Conservation (phyloP, 768 basidiomycete genomes). For the Leccinum subgranulosum region DNA sequence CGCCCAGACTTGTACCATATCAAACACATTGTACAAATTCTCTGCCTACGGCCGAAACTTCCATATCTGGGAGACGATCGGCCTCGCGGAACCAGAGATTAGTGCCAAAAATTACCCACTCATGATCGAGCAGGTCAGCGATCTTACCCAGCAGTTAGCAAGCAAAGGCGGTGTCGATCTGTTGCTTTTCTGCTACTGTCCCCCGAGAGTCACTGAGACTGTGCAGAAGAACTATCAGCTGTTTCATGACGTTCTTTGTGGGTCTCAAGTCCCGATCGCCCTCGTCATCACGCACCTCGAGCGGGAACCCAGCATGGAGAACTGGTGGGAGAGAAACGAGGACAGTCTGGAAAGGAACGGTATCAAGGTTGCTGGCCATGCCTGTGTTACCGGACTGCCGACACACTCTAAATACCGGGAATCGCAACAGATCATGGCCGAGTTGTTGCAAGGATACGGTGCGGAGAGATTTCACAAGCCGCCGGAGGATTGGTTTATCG, state of each 20-base stretch:
- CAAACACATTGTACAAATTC: background rate
- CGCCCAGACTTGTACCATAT: background rate
- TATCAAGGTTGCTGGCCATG: constrained; percentile 25
- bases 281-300: constrained; percentile 42
- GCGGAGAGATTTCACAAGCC: too few species aligned
- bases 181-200: background rate
- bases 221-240: constrained; percentile 33
- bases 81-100: background rate
- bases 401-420: too few species aligned
- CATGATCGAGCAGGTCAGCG: background rate
- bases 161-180: background rate
- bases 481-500: too few species aligned
- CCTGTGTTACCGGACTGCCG: too few species aligned
- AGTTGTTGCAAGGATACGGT: too few species aligned
- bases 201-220: constrained; percentile 27
- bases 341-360: constrained; percentile 20
- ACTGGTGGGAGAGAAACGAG: constrained; percentile 33
- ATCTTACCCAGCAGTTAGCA: background rate
- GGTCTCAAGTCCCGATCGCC: constrained; percentile 6
- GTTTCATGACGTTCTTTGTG: constrained; percentile 15
- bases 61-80: background rate
- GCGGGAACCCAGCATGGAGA: constrained; percentile 32
- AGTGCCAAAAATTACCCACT: background rate
- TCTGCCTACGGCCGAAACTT: background rate
- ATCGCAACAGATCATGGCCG: too few species aligned